phyloP scores from a whole-genome alignment of 805 yeast genomes.

The Wickerhamiella sorbophila region DNA sequence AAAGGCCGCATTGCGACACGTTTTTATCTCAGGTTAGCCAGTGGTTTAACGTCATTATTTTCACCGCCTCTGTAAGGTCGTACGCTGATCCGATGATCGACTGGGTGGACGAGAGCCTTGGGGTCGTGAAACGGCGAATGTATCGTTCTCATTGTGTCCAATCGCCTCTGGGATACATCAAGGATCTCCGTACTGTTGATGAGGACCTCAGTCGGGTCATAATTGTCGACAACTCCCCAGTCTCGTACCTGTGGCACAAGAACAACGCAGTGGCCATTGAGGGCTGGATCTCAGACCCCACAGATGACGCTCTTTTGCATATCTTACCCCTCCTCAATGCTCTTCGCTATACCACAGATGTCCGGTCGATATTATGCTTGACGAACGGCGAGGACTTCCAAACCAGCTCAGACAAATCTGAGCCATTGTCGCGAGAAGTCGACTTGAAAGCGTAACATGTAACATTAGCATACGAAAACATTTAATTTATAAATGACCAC shows the following conservation, averaged over 20 bases:
- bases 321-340: conserved; percentile 68
- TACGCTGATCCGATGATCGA: conserved; percentile 96
- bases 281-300: conserved; percentile 97
- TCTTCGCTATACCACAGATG: conserved; percentile 70
- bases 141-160: conserved; percentile 69
- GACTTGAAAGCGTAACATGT: too few relatives aligned
- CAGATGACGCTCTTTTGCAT: conserved; percentile 69
- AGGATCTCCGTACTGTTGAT: conserved; percentile 42
- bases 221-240: conserved; percentile 85
- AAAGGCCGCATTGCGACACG: conserved; percentile 81
- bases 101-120: conserved; percentile 58
- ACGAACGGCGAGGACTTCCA: conserved; percentile 46
- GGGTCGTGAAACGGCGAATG: conserved; percentile 40
- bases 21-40: conserved; percentile 62
- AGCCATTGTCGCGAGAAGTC: background rate
- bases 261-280: conserved; percentile 86
- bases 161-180: conserved; percentile 64
- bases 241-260: conserved; percentile 69
- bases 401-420: background rate
- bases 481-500: too few relatives aligned
- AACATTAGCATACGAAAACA: background rate
- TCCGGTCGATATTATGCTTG: conserved; percentile 59
- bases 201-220: conserved; percentile 54
- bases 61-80: conserved; percentile 88
- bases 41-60: conserved; percentile 82